Evolutionary conservation across 768 basidiomycete genomes (phyloP).

Genomic region (Boletus sensibilis): DNA sequence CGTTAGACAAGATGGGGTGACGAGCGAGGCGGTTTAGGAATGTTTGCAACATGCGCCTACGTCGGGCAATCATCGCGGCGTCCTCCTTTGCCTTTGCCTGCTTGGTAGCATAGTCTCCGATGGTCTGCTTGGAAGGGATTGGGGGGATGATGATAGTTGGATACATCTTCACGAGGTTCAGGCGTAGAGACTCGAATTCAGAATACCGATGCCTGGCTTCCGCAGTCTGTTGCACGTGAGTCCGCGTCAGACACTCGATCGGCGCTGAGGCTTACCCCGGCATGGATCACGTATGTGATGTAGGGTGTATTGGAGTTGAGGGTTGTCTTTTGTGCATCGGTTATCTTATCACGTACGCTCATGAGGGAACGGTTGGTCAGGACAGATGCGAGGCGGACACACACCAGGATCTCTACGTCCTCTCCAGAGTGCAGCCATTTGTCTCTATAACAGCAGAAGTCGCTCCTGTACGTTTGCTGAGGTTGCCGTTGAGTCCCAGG

Average conservation of each 20-base stretch:
- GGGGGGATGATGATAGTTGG: slow-evolving; percentile 97
- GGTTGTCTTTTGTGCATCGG: slow-evolving; percentile 93
- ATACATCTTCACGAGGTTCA: slow-evolving; percentile 81
- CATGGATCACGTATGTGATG: slow-evolving; percentile 89
- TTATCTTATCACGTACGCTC: slow-evolving; percentile 57
- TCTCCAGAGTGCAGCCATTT: slow-evolving; percentile 79
- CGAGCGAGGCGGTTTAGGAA: slow-evolving; percentile 87
- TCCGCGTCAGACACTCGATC: slow-evolving; percentile 6
- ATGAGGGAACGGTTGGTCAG: slow-evolving; percentile 3
- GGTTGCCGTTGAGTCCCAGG: slow-evolving; percentile 54
- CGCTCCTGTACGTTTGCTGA: slow-evolving; percentile 60
- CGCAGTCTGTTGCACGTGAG: slow-evolving; percentile 52
- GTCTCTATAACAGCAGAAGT: slow-evolving; percentile 78
- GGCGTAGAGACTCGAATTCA: slow-evolving; percentile 92
- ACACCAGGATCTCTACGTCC: slow-evolving; percentile 74
- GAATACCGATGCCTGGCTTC: slow-evolving; percentile 92
- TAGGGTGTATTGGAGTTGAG: slow-evolving; percentile 86
- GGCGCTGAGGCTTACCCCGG: slow-evolving; percentile 59
- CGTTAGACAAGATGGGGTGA: slow-evolving; percentile 94
- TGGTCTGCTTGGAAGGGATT: slow-evolving; percentile 93
- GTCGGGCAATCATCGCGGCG: slow-evolving; percentile 81
- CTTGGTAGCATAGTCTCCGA: slow-evolving; percentile 96
- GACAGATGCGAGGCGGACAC: slow-evolving; percentile 24
- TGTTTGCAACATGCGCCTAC: slow-evolving; percentile 93
- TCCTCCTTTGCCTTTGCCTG: slow-evolving; percentile 97